These are phyloP conservation scores for Staphylotrichum longicolle DNA, from an alignment of 495 filamentous ascomycete species.

Conservation along the genomic window DNA sequence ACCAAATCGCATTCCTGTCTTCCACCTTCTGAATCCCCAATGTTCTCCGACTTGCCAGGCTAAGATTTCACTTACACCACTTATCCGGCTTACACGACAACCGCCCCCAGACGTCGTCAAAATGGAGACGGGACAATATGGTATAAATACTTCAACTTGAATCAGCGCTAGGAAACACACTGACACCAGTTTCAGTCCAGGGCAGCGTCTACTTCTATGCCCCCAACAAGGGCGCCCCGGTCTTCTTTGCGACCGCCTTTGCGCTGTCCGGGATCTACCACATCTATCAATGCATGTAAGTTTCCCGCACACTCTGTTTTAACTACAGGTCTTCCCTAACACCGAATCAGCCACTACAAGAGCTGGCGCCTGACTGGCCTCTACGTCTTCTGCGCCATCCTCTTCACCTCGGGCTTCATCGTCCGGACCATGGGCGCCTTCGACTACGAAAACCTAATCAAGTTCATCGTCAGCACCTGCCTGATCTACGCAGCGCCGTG, in stretches of 20 bases:
- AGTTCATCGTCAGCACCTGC: constrained; percentile 60
- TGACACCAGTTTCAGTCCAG: constrained; percentile 31
- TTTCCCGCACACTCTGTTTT: not conserved
- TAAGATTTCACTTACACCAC: not conserved
- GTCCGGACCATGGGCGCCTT: constrained; percentile 57
- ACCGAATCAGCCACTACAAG: constrained; percentile 47
- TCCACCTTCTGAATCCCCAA: too few relatives aligned
- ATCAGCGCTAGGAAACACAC: not conserved
- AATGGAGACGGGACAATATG: constrained; percentile 42
- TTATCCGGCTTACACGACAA: not conserved
- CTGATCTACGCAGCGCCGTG: constrained; percentile 66
- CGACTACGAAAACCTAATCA: constrained; percentile 53
- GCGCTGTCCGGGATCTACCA: constrained; percentile 57
- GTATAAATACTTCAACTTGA: constrained; percentile 18
- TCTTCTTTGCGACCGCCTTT: constrained; percentile 67
- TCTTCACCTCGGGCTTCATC: constrained; percentile 59
- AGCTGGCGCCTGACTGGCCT: constrained; percentile 42
- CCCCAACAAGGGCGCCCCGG: constrained; percentile 68
- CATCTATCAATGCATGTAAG: constrained; percentile 62
- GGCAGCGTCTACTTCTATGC: constrained; percentile 68
- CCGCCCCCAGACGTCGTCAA: not conserved
- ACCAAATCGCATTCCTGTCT: not conserved
- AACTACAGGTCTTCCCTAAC: too few relatives aligned
- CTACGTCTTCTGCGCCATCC: constrained; percentile 38
- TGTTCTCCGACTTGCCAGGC: not conserved